Base-by-base conservation (phyloP, 495 filamentous ascomycete genomes). In the Talaromyces borbonicus region DNA sequence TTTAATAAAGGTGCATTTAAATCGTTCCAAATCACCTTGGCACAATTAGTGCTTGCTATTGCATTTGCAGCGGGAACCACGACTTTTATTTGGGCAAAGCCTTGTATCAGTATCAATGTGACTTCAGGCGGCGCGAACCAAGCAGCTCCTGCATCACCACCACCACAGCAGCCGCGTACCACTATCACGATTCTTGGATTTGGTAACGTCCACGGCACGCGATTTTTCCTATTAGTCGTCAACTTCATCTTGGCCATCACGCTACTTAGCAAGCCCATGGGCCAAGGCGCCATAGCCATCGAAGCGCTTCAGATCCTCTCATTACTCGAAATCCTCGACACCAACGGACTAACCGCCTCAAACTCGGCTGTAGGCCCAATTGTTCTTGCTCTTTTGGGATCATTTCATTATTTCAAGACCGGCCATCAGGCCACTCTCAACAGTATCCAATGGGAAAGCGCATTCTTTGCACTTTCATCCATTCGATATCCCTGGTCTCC, bases 371-470 rank as follows among this genome's bases (percentile, higher is more conserved):
- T 97, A 56, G 92, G 89, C 0, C 90, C 93, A 18, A 68, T 89
- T 18, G 71, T 94, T 30, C 72, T 99, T 8, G 93, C 79, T 29
- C 62, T 96, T 12, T 73, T 99, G 1, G 93, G 88, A 38, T 84
- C 80, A 52, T 95, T 88, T 61, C 79, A 95, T 68, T 99, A 82
- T 71, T 99, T 99, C 79, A 95, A 90, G 54, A 99, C 92, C 1
- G 92, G 92, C 52, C 92, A 99, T 63, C 93, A 97, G 63, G 90
- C 90, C 12, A 83, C 81, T 0, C 75, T 95, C 18, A 74, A 78
- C 53, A 82, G 77, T 49, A 93, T 99, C 60, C 93, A 99, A 55
- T 99, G 92, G 92, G 89, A 97, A 63, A 73, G 77, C n/a, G 90
- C 88, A 18, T 98, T 97, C 72, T 85, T 99, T 53, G 84, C 93